Evolutionary conservation across 495 filamentous ascomycete species (phyloP).

Genomic region (Haplographium delicatum): DNA sequence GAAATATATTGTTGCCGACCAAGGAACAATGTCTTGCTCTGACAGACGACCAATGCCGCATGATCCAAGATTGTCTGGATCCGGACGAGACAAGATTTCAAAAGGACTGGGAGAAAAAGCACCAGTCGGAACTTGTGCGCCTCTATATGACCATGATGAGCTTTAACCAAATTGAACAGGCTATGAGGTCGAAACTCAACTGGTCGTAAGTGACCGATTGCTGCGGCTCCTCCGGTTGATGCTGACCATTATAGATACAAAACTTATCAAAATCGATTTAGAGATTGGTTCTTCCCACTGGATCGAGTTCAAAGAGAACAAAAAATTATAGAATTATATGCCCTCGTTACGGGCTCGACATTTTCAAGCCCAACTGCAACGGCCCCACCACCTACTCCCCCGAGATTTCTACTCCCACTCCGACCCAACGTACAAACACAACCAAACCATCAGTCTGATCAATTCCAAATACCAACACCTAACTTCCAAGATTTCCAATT

Average conservation of each 20-base stretch:
- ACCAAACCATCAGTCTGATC: background rate
- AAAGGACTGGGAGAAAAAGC: background rate
- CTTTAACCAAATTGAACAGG: conserved; percentile 1
- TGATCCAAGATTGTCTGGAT: conserved; percentile 2
- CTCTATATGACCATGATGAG: conserved; percentile 10
- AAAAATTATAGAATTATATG: conserved; percentile 3
- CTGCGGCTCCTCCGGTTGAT: too few relatives aligned
- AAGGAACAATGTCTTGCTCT: conserved; percentile 3
- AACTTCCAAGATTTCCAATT: background rate
- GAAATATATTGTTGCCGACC: background rate
- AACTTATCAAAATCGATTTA: conserved; percentile 4
- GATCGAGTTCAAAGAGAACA: background rate
- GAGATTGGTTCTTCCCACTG: conserved; percentile 1
- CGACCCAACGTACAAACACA: conserved; percentile 7
- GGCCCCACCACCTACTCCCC: background rate
- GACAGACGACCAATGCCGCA: conserved; percentile 4
- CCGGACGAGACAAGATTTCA: background rate
- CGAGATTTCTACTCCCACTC: conserved; percentile 1
- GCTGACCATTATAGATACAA: background rate
- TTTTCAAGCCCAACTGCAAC: background rate
- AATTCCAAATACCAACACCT: background rate
- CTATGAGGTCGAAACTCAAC: background rate
- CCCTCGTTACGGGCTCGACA: conserved; percentile 5
- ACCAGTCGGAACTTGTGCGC: conserved; percentile 3
- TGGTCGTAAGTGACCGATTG: conserved; percentile 9